phyloP scores from a whole-genome alignment of 1,284 basidiomycete species.

The Hortiboletus rubellus region DNA sequence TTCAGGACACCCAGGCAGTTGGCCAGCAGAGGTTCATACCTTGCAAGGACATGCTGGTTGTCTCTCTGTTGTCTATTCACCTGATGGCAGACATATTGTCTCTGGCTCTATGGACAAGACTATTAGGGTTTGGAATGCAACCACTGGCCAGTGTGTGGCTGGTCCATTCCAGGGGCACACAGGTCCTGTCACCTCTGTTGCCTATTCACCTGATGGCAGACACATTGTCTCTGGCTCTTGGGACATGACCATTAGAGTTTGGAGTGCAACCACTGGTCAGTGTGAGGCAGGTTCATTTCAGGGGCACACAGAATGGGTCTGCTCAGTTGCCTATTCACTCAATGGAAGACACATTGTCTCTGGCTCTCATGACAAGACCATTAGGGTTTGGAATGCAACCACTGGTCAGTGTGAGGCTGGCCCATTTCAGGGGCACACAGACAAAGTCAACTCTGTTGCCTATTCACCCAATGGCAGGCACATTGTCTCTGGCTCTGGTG shows the following conservation, averaged over 20 bases:
- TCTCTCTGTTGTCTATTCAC: slow-evolving; percentile 1
- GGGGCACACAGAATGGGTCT: not conserved
- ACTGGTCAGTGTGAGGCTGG: not conserved
- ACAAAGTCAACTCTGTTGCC: not conserved
- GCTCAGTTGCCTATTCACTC: not conserved
- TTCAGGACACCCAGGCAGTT: not conserved
- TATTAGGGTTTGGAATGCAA: no score
- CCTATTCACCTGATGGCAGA: not conserved
- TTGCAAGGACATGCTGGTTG: not conserved
- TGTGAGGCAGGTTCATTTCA: no score
- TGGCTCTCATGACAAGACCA: not conserved
- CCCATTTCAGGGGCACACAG: not conserved
- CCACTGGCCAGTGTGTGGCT: no score
- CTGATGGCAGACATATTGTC: not conserved
- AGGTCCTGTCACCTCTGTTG: not conserved
- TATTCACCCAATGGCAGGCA: not conserved
- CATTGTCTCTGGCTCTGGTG: no score
- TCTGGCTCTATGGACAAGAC: no score
- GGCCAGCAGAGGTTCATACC: not conserved
- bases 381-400: no score
- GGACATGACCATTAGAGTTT: not conserved
- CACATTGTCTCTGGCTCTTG: not conserved
- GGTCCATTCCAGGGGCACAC: not conserved
- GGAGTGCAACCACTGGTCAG: not conserved
- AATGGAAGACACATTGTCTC: not conserved